Evolutionary conservation across 768 basidiomycete genomes (phyloP).

Genomic region (Mycena vulgaris): DNA sequence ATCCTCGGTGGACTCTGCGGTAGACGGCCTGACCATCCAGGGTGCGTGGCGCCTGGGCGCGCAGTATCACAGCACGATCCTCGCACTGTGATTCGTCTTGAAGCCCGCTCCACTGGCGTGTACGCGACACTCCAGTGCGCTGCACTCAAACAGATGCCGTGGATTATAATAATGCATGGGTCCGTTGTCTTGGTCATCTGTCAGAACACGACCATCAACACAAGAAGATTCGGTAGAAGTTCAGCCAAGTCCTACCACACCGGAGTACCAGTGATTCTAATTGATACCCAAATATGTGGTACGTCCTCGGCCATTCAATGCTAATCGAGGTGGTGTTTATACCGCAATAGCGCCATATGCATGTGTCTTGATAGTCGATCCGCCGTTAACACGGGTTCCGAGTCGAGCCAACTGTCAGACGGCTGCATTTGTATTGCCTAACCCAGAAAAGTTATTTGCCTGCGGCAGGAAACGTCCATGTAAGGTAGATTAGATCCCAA

Average conservation of each 20-base stretch:
- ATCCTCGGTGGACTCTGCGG: no score
- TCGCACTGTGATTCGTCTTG: conserved; percentile 18
- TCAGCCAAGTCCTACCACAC: conserved; percentile 7
- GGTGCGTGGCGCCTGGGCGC: not conserved
- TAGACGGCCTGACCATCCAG: no score
- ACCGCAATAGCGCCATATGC: no score
- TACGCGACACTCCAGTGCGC: not conserved
- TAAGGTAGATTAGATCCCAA: no score
- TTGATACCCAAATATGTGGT: conserved; percentile 6
- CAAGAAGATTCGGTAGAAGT: conserved; percentile 14
- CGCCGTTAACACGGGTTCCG: no score
- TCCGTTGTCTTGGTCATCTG: not conserved
- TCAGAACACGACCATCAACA: not conserved
- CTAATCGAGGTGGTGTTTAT: not conserved
- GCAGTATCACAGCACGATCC: not conserved
- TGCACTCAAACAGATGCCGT: conserved; percentile 31
- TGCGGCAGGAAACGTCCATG: no score
- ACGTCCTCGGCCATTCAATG: not conserved
- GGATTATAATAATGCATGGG: conserved; percentile 5
- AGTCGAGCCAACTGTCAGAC: no score
- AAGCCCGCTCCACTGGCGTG: conserved; percentile 13
- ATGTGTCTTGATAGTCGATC: no score
- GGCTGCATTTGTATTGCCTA: no score
- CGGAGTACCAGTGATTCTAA: conserved; percentile 7
- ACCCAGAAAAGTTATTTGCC: no score